A percentile compares a stretch with the other conserved stretches of the same genome.
phyloP scores from a whole-genome alignment of 2,329 filamentous ascomycete species.

The Drechslerella coelobrocha region DNA sequence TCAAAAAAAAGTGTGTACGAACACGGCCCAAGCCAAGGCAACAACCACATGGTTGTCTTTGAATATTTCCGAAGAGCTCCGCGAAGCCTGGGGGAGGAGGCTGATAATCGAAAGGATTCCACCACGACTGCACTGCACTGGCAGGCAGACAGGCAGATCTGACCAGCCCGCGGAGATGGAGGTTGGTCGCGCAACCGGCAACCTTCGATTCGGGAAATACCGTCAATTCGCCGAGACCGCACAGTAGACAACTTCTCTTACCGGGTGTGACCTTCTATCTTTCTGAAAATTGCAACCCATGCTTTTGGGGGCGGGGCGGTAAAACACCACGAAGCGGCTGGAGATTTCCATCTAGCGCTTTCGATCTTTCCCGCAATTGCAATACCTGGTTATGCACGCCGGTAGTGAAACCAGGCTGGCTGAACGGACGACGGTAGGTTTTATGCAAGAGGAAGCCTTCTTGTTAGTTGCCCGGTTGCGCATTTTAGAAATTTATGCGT shows the following conservation, averaged over 20 bases:
- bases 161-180: not conserved
- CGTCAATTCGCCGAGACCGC: too few species aligned
- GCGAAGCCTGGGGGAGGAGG: not conserved
- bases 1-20: not conserved
- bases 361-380: not conserved
- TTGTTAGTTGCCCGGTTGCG: constrained; percentile 4
- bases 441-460: not conserved
- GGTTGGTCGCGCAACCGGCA: not conserved
- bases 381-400: constrained; percentile 8
- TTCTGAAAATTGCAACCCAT: not conserved
- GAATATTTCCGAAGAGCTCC: constrained; percentile 49
- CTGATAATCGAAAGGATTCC: not conserved
- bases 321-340: constrained; percentile 33
- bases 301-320: constrained; percentile 14
- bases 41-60: constrained; percentile 30
- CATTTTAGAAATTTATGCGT: constrained; percentile 10
- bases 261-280: not conserved
- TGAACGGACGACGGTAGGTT: not conserved
- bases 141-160: too few species aligned
- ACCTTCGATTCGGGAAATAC: constrained; percentile 1
- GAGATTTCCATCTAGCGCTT: constrained; percentile 15
- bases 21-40: constrained; percentile 14
- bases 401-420: not conserved
- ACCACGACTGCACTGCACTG: constrained; percentile 16
- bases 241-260: not conserved